These are phyloP conservation scores for Stagonosporopsis chrysanthemi DNA, from an alignment of 2,329 filamentous ascomycete species.

Conservation along the genomic window DNA sequence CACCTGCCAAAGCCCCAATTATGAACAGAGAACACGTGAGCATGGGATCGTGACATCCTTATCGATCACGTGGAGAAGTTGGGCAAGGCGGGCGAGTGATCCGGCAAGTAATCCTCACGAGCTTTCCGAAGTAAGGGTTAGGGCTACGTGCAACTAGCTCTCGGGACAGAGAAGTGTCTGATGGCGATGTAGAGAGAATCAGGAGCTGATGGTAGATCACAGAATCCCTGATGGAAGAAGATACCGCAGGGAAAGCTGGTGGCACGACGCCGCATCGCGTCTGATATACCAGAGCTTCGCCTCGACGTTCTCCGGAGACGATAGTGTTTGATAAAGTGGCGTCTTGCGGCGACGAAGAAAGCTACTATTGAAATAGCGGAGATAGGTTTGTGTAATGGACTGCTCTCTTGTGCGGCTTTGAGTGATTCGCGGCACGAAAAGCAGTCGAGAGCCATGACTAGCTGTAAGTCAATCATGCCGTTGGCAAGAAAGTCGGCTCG, in stretches of 20 bases:
- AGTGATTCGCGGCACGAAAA: slow-evolving; percentile 4
- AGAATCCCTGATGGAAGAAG: too few relatives aligned
- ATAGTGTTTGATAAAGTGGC: neutral
- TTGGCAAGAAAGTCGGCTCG: neutral
- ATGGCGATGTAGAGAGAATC: neutral
- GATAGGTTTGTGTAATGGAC: neutral
- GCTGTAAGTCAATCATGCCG: neutral
- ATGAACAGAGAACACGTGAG: neutral
- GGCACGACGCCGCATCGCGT: too few relatives aligned
- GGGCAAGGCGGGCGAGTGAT: too few relatives aligned
- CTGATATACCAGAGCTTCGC: too few relatives aligned
- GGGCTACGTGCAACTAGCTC: neutral
- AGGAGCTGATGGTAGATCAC: too few relatives aligned
- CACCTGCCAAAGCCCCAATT: neutral
- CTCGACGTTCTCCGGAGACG: neutral
- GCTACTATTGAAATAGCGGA: neutral
- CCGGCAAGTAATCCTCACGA: too few relatives aligned
- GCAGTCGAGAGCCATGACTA: neutral
- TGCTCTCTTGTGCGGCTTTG: neutral
- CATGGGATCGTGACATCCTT: neutral
- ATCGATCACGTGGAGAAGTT: too few relatives aligned
- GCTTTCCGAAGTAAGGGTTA: too few relatives aligned
- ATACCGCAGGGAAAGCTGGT: too few relatives aligned
- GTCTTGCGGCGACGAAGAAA: neutral
- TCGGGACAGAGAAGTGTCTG: neutral